These are phyloP conservation scores for Deuterostichococcus epilithicus DNA, from an alignment of 139 green algal genomes.

Conservation along the genomic window DNA sequence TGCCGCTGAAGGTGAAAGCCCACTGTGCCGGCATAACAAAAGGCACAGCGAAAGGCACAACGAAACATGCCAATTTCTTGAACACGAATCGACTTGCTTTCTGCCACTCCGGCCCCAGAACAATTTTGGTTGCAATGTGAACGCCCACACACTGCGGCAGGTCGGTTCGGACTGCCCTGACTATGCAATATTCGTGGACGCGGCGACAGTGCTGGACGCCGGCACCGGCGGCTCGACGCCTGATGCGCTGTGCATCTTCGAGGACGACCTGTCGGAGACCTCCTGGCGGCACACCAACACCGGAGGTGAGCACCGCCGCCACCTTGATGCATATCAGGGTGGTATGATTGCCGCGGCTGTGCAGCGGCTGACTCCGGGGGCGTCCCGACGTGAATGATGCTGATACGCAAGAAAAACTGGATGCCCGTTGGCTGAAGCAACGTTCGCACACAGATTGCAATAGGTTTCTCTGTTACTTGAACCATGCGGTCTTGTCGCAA, in stretches of 20 bases:
- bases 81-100: not conserved
- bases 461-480: too few relatives aligned
- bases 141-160: not conserved
- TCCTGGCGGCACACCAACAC: not conserved
- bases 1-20: not conserved
- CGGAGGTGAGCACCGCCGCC: not conserved
- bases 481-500: too few relatives aligned
- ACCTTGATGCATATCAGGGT: too few relatives aligned
- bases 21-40: too few relatives aligned
- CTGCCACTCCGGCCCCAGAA: not conserved
- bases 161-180: not conserved
- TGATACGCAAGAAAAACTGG: too few relatives aligned
- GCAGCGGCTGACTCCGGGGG: too few relatives aligned
- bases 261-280: not conserved
- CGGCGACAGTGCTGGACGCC: not conserved
- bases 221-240: not conserved
- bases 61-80: too few relatives aligned
- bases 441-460: too few relatives aligned
- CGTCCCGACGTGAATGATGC: too few relatives aligned
- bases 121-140: not conserved
- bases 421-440: too few relatives aligned
- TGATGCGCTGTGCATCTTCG: not conserved
- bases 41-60: too few relatives aligned
- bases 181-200: not conserved
- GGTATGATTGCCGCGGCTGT: too few relatives aligned